Conservation (phyloP, 192 early-diverging fungal species). For the Entomortierella chlamydospora region DNA sequence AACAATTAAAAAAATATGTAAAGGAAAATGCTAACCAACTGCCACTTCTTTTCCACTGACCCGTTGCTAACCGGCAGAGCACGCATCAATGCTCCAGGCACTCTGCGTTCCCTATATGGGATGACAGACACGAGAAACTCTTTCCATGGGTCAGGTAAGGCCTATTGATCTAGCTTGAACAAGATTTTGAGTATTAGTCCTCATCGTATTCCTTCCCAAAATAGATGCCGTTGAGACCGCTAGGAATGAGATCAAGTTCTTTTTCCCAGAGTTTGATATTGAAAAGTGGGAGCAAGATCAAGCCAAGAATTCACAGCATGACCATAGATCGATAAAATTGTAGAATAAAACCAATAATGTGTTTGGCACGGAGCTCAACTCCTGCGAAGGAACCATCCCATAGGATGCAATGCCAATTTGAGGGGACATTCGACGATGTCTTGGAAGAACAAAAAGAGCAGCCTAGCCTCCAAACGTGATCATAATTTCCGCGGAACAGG, state of each 20-base stretch:
- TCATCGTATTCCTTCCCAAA: neutral
- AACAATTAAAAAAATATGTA: neutral
- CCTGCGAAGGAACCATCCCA: too few relatives aligned
- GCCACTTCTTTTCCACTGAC: too few relatives aligned
- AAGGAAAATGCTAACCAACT: neutral
- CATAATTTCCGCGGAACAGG: too few relatives aligned
- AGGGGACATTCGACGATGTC: too few relatives aligned
- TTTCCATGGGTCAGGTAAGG: slow-evolving; percentile 82
- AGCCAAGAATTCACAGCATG: neutral
- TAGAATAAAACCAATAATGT: neutral
- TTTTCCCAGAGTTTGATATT: slow-evolving; percentile 67
- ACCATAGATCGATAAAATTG: neutral
- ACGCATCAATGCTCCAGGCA: slow-evolving; percentile 62
- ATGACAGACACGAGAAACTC: slow-evolving; percentile 82
- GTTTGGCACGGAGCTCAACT: too few relatives aligned
- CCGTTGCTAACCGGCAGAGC: slow-evolving; percentile 53
- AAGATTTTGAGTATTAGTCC: too few relatives aligned
- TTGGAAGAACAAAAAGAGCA: too few relatives aligned
- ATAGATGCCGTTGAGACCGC: slow-evolving; percentile 71
- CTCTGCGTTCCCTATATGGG: slow-evolving; percentile 71
- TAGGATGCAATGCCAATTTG: too few relatives aligned
- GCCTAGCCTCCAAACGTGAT: too few relatives aligned
- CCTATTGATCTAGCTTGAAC: too few relatives aligned
- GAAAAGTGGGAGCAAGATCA: slow-evolving; percentile 39
- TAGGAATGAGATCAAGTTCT: slow-evolving; percentile 66